phyloP scores from a whole-genome alignment of 306 rosid species.

The Betula pendula region DNA sequence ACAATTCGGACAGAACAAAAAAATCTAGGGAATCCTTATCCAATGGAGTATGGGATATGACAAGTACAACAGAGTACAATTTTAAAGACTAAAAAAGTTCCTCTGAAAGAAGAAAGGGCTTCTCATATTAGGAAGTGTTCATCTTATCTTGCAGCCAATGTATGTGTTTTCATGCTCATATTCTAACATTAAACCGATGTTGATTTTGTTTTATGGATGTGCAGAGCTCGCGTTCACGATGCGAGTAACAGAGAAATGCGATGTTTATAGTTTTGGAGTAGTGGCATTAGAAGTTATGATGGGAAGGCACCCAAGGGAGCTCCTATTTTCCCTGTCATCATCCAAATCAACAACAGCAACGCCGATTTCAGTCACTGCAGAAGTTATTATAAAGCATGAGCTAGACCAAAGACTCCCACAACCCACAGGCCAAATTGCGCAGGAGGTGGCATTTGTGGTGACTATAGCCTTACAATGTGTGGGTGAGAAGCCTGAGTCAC shows the following conservation, averaged over 20 bases:
- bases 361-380: conserved; percentile 12
- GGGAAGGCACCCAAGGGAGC: conserved; percentile 72
- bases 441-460: conserved; percentile 42
- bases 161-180: background rate
- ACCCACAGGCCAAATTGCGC: conserved; percentile 45
- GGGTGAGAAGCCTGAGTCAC: conserved; percentile 42
- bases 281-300: conserved; percentile 61
- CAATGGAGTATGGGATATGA: background rate
- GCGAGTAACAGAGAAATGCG: conserved; percentile 56
- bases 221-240: conserved; percentile 67
- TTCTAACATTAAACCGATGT: background rate
- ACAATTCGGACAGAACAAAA: too few relatives aligned
- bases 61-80: too few relatives aligned
- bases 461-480: conserved; percentile 59
- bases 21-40: background rate
- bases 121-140: background rate
- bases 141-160: background rate
- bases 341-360: conserved; percentile 20
- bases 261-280: conserved; percentile 71
- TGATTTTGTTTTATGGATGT: background rate
- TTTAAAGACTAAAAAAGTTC: too few relatives aligned
- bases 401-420: conserved; percentile 58
- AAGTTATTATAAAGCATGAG: conserved; percentile 49
- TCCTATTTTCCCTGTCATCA: conserved; percentile 31
- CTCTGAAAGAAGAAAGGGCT: background rate